phyloP scores from a whole-genome alignment of 768 basidiomycete genomes.

The Psilocybe tampanensis region DNA sequence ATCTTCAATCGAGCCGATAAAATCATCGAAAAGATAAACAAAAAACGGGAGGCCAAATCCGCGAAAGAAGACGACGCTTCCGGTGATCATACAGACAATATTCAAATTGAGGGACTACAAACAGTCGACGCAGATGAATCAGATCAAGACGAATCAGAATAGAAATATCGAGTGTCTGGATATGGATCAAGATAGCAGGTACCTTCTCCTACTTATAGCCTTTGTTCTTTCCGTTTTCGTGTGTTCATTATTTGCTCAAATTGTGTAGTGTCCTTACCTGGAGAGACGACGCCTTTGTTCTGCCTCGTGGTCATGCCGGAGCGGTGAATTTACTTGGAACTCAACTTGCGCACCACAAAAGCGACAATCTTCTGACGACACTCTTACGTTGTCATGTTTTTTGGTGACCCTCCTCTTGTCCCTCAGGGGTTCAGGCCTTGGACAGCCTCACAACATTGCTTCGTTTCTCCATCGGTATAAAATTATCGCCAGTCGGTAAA shows the following conservation, averaged over 20 bases:
- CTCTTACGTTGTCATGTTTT: neutral
- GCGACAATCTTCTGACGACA: neutral
- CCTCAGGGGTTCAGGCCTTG: neutral
- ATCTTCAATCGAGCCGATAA: slow-evolving; percentile 97
- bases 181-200: slow-evolving; percentile 11
- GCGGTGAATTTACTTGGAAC: neutral
- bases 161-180: slow-evolving; percentile 2
- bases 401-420: neutral
- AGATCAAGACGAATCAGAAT: slow-evolving; percentile 22
- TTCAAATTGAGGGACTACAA: slow-evolving; percentile 66
- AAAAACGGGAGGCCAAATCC: slow-evolving; percentile 62
- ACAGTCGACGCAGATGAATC: slow-evolving; percentile 33
- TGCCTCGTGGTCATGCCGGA: neutral
- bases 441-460: too few species aligned
- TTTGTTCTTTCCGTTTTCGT: slow-evolving; percentile 2
- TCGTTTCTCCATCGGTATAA: neutral
- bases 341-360: neutral
- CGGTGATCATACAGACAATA: slow-evolving; percentile 36
- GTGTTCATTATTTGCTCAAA: neutral
- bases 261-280: neutral
- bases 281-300: neutral
- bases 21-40: slow-evolving; percentile 84
- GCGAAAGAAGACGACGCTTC: slow-evolving; percentile 50
- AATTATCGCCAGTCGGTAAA: too few species aligned
- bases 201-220: slow-evolving; percentile 1